Evolutionary conservation across 2,329 filamentous ascomycete genomes (phyloP).

Genomic region (Trichoderma brevicompactum): DNA sequence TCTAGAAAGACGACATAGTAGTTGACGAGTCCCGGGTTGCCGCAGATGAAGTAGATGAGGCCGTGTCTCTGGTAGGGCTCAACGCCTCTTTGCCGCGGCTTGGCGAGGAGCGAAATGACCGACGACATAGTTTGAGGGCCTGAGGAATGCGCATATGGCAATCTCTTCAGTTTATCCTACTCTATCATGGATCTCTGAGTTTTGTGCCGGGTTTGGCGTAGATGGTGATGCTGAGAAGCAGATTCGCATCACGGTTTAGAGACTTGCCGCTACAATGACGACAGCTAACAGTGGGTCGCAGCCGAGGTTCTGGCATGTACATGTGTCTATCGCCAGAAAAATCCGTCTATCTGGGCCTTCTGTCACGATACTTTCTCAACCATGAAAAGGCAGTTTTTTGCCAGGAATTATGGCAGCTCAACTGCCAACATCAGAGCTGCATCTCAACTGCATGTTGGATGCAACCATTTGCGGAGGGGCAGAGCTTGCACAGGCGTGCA

Average conservation of each 20-base stretch:
- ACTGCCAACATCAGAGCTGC: too few relatives aligned
- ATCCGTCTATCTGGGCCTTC: too few relatives aligned
- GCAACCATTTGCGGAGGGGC: too few relatives aligned
- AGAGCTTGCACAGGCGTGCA: too few relatives aligned
- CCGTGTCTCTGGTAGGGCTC: constrained; percentile 37
- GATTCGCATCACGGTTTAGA: not conserved
- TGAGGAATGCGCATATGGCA: not conserved
- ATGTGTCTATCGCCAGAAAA: not conserved
- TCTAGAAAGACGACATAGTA: constrained; percentile 73
- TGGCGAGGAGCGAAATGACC: constrained; percentile 40
- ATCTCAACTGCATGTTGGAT: too few relatives aligned
- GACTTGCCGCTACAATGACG: not conserved
- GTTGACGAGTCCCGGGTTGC: constrained; percentile 75
- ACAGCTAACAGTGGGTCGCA: constrained; percentile 1
- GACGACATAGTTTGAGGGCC: constrained; percentile 32
- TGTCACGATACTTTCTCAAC: too few relatives aligned
- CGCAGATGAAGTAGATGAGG: constrained; percentile 74
- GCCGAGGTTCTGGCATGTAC: constrained; percentile 4
- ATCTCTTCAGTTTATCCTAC: too few relatives aligned
- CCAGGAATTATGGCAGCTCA: too few relatives aligned
- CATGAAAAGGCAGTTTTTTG: too few relatives aligned
- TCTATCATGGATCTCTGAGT: too few relatives aligned
- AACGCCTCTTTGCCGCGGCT: constrained; percentile 29
- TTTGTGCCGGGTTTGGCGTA: not conserved
- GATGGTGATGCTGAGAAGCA: not conserved